A percentile compares a stretch with the other conserved stretches of the same genome.
Conservation (phyloP, 202 grass and related monocot genomes). For the Alloteropsis angusta region DNA sequence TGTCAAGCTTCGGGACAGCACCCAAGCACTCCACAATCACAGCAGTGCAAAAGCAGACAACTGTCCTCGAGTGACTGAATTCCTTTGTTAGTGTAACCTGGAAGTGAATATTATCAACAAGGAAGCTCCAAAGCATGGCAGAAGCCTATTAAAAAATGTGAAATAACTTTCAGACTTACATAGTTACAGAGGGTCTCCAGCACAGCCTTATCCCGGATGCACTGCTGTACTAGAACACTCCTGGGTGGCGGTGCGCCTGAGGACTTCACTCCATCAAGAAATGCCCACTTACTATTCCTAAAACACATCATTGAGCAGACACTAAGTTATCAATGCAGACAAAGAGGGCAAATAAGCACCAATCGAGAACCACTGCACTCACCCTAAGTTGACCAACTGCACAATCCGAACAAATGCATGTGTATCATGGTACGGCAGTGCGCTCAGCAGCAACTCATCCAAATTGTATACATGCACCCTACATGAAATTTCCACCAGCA, state of each 20-base stretch:
- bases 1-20: slow-evolving; percentile 67
- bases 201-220: slow-evolving; percentile 70
- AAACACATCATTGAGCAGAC: slow-evolving; percentile 6
- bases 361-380: neutral
- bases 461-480: slow-evolving; percentile 90
- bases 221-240: slow-evolving; percentile 78
- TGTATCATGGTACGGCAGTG: slow-evolving; percentile 76
- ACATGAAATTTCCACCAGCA: slow-evolving; percentile 22
- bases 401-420: slow-evolving; percentile 80
- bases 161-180: slow-evolving; percentile 28
- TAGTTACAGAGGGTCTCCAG: slow-evolving; percentile 85
- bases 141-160: neutral
- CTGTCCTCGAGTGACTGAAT: slow-evolving; percentile 56
- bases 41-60: slow-evolving; percentile 77
- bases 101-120: slow-evolving; percentile 25
- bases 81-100: slow-evolving; percentile 64
- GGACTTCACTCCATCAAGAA: slow-evolving; percentile 69
- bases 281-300: slow-evolving; percentile 84
- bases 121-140: neutral
- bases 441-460: slow-evolving; percentile 67
- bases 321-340: neutral
- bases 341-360: neutral
- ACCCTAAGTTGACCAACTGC: slow-evolving; percentile 79
- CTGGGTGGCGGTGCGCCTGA: slow-evolving; percentile 83
- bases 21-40: slow-evolving; percentile 83